Evolutionary conservation across 225 moss, liverwort and hornwort species (phyloP).

Genomic region (Pseudisothecium myosuroides): DNA sequence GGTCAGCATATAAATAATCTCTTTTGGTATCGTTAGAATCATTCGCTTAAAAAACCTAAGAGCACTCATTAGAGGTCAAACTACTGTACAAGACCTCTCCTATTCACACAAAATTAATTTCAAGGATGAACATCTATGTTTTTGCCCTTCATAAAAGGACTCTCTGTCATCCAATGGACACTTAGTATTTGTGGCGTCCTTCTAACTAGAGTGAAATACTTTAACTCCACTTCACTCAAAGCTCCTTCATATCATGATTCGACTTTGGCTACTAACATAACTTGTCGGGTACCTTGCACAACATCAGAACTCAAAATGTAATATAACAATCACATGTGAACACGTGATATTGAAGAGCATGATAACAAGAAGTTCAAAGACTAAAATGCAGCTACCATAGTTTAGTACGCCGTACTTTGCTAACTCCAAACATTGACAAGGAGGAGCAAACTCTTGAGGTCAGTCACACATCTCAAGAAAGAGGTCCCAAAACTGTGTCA

Average conservation of each 20-base stretch:
- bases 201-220: neutral
- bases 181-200: accelerated
- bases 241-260: neutral
- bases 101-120: no score
- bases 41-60: no score
- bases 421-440: no score
- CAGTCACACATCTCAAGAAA: no score
- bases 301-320: neutral
- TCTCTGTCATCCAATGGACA: neutral
- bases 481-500: neutral
- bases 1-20: accelerated
- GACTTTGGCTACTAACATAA: neutral
- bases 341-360: neutral
- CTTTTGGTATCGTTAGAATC: neutral
- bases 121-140: neutral
- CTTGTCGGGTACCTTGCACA: no score
- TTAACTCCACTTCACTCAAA: neutral
- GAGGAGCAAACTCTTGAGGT: no score
- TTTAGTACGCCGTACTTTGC: no score
- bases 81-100: no score
- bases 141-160: neutral
- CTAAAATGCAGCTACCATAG: neutral
- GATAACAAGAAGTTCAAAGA: neutral
- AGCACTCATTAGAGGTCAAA: no score
- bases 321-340: neutral